These are phyloP conservation scores for Urtica urens DNA, from an alignment of 306 rosid genomes.

Conservation along the genomic window DNA sequence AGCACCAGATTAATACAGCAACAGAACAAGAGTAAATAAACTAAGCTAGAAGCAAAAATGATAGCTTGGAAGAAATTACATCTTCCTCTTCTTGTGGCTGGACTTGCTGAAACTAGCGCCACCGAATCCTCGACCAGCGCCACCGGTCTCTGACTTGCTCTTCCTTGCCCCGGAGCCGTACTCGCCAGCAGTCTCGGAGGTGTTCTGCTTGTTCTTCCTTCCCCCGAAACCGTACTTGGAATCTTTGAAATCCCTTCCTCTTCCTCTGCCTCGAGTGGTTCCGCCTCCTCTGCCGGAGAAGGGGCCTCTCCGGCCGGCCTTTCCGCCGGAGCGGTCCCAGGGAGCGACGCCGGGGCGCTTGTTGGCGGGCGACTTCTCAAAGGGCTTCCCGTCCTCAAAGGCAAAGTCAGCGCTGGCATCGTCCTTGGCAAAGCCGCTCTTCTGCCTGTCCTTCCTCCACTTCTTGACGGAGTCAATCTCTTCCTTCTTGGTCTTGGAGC, in stretches of 20 bases:
- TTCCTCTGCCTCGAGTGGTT: conserved; percentile 26
- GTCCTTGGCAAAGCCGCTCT: conserved; percentile 57
- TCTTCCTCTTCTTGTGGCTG: no score
- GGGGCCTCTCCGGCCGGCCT: no score
- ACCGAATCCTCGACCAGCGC: no score
- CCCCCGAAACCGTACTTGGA: conserved; percentile 85
- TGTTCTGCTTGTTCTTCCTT: conserved; percentile 63
- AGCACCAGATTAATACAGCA: no score
- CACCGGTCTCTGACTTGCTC: no score
- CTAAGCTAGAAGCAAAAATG: no score
- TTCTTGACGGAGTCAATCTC: conserved; percentile 85
- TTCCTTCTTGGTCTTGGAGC: conserved; percentile 82
- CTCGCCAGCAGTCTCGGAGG: conserved; percentile 53
- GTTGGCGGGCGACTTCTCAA: conserved; percentile 52
- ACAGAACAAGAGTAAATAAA: no score
- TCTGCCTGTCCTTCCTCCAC: conserved; percentile 96
- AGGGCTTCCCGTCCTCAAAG: conserved; percentile 65
- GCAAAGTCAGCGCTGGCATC: conserved; percentile 31
- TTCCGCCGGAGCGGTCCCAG: conserved; percentile 75
- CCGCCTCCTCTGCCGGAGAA: conserved; percentile 25
- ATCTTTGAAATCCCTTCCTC: conserved; percentile 46
- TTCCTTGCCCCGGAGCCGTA: no score
- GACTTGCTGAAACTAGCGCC: no score
- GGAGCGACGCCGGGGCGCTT: conserved; percentile 70
- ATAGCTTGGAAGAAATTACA: no score